Conservation (phyloP, 805 yeast species). For the Myxozyma geophila region DNA sequence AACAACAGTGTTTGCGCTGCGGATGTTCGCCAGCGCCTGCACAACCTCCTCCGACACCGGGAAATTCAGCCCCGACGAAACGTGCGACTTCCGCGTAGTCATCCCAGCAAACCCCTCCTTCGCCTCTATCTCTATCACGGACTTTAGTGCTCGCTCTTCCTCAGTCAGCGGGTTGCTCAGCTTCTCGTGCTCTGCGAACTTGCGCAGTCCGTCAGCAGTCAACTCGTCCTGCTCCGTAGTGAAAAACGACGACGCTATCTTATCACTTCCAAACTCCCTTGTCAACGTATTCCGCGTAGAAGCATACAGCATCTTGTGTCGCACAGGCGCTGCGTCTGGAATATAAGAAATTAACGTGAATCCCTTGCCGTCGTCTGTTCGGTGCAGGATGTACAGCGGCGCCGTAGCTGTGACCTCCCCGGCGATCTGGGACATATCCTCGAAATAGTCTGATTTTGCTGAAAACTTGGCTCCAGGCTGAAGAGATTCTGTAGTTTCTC, state of each 20-base stretch:
- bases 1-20: slow-evolving; percentile 48
- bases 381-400: slow-evolving; percentile 58
- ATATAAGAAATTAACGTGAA: slow-evolving; percentile 76
- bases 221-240: slow-evolving; percentile 64
- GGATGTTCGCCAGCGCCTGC: slow-evolving; percentile 43
- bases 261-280: slow-evolving; percentile 68
- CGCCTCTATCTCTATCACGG: slow-evolving; percentile 34
- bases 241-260: slow-evolving; percentile 56
- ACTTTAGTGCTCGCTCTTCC: slow-evolving; percentile 53
- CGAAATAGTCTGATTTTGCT: slow-evolving; percentile 43
- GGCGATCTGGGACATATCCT: slow-evolving; percentile 48
- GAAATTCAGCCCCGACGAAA: slow-evolving; percentile 35
- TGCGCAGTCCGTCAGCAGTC: slow-evolving; percentile 54
- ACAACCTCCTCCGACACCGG: slow-evolving; percentile 43
- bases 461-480: slow-evolving; percentile 46
- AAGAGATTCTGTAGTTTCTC: slow-evolving; percentile 34
- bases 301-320: slow-evolving; percentile 91
- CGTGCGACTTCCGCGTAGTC: slow-evolving; percentile 31
- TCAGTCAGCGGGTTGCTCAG: slow-evolving; percentile 57
- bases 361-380: slow-evolving; percentile 36
- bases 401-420: slow-evolving; percentile 45
- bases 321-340: slow-evolving; percentile 82
- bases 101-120: slow-evolving; percentile 32
- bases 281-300: slow-evolving; percentile 80
- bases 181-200: slow-evolving; percentile 47